Base-by-base conservation (phyloP, 2,329 filamentous ascomycete species). In the Colletotrichum sp. region DNA sequence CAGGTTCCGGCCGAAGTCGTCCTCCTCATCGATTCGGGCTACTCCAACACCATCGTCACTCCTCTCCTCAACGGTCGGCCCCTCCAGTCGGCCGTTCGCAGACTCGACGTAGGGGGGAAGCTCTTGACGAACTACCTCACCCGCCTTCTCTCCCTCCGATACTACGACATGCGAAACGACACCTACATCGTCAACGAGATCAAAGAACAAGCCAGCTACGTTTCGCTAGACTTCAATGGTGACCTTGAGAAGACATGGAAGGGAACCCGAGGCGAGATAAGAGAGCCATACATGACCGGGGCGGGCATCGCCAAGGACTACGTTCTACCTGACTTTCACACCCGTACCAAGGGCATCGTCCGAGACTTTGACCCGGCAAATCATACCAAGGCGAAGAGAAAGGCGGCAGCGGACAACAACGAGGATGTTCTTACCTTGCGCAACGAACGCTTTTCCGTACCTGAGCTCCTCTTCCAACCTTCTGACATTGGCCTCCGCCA, bases 91-190 rank as follows among this genome's bases (percentile, higher is more conserved):
- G 96, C 94, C 1, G 91, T 98, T 70, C 93, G 96, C 24, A 91
- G 97, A 52, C 91, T 99, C 62, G 96, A 98, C 70, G 90, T 98
- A 8, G 97, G 97, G 58, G 97, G 97, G 73, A 98, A 98, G 84
- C 91, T 98, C 67, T 87, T 99, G 76, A 98, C 96, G 26, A 98
- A 98, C 83, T 94, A 98, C 82, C 89, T 99, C 38, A 96, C 97
- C 63, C 94, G 97, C 72, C 89, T 98, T 18, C 92, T 98, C 21
- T 98, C 96, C 2, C 89, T 97, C 16, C 93, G 97, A 8, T 96
- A 98, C 81, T 98, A 97, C 84, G 96, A 98, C 82, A 96, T 99
- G 92, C 92, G 97, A 77, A 96, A 98, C 83, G 97, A 99, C 80
- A 94, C 94, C 1, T 93, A 97, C 83, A 93, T 98, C 66, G 95